A percentile compares a stretch with the other conserved stretches of the same genome.
Conservation (phyloP, 2,329 filamentous ascomycete species). For the Beauveria pseudobassiana region DNA sequence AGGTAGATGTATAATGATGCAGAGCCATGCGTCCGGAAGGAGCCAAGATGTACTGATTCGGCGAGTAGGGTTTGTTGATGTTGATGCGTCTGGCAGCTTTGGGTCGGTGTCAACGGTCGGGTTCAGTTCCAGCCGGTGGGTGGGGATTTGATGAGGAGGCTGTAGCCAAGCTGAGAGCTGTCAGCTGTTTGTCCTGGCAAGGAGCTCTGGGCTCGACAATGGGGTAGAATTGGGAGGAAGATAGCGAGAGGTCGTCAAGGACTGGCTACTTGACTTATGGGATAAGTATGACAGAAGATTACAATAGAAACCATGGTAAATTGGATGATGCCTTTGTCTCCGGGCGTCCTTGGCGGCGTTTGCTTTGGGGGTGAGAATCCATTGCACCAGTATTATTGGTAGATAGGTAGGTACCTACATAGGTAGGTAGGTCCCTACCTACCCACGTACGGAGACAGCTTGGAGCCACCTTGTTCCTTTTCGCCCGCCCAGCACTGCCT, state of each 20-base stretch:
- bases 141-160: background rate
- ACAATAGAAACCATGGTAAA: no score
- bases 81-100: background rate
- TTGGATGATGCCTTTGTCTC: background rate
- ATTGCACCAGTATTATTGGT: no score
- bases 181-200: no score
- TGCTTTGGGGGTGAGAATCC: background rate
- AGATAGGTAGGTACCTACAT: background rate
- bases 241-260: no score
- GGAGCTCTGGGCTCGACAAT: no score
- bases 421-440: no score
- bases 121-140: constrained; percentile 6
- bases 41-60: background rate
- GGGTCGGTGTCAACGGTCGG: background rate
- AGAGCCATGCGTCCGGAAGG: background rate
- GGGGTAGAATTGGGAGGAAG: no score
- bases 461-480: background rate
- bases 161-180: background rate
- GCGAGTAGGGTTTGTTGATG: background rate
- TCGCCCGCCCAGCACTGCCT: no score
- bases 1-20: background rate
- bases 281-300: no score
- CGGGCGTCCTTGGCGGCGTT: background rate
- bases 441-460: background rate
- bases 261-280: no score